Evolutionary conservation across 2,329 filamentous ascomycete species (phyloP).

Genomic region (Pseudopithomyces chartarum): DNA sequence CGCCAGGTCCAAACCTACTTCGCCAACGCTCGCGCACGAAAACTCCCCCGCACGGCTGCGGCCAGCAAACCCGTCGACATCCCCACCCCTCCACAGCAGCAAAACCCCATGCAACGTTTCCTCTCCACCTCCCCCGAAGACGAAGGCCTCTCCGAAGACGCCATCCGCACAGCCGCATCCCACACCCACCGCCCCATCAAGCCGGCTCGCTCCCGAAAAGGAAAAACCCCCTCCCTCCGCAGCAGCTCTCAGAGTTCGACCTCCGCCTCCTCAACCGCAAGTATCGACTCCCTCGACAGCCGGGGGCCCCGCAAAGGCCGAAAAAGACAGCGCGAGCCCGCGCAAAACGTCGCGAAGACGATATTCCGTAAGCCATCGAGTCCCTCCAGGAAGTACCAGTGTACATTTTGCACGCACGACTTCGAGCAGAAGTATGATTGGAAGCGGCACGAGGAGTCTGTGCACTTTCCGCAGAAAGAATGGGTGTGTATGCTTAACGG

Average conservation of each 20-base stretch:
- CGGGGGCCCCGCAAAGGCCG: slow-evolving; percentile 26
- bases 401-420: slow-evolving; percentile 57
- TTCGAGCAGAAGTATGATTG: slow-evolving; percentile 60
- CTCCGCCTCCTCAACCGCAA: slow-evolving; percentile 24
- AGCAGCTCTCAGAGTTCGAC: slow-evolving; percentile 18
- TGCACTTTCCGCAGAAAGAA: slow-evolving; percentile 69
- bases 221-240: slow-evolving; percentile 14
- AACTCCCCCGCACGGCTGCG: slow-evolving; percentile 11
- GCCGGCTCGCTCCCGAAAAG: slow-evolving; percentile 5
- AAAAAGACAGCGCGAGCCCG: slow-evolving; percentile 24
- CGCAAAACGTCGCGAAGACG: neutral
- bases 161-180: slow-evolving; percentile 15
- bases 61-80: neutral
- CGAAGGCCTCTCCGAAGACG: slow-evolving; percentile 24
- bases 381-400: slow-evolving; percentile 50
- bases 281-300: slow-evolving; percentile 23
- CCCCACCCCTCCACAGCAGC: neutral
- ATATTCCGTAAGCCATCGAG: slow-evolving; percentile 23
- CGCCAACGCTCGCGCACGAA: slow-evolving; percentile 28
- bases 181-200: neutral
- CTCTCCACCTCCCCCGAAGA: slow-evolving; percentile 30
- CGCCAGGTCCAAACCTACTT: slow-evolving; percentile 29
- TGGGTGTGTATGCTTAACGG: slow-evolving; percentile 57
- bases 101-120: slow-evolving; percentile 25
- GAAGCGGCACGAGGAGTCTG: slow-evolving; percentile 66